phyloP scores from a whole-genome alignment of 2,329 filamentous ascomycete species.

The Pseudocercospora musae region DNA sequence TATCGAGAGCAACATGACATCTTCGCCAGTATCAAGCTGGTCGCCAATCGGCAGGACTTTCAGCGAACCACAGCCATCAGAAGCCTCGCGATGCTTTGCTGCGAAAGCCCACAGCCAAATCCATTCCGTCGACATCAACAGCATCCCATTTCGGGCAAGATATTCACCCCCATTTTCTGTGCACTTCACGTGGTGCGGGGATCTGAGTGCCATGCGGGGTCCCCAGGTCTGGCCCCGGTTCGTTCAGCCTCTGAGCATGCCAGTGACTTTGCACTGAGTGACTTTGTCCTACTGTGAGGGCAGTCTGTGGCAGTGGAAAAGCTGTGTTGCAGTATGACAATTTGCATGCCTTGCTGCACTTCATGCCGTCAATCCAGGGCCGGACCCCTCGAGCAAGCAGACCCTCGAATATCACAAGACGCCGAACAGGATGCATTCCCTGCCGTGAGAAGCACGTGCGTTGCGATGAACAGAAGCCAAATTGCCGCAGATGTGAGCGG shows the following conservation, averaged over 20 bases:
- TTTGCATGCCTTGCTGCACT: background rate
- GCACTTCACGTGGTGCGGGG: background rate
- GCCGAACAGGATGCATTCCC: slow-evolving; percentile 15
- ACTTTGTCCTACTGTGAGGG: background rate
- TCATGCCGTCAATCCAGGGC: background rate
- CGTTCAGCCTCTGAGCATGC: background rate
- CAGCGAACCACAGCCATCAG: background rate
- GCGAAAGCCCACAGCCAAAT: background rate
- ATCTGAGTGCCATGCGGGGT: background rate
- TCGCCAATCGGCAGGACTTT: background rate
- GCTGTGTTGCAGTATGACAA: background rate
- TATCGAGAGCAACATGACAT: background rate
- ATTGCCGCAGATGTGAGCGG: slow-evolving; percentile 11
- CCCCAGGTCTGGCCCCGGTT: background rate
- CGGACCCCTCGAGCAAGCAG: background rate
- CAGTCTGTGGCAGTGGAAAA: background rate
- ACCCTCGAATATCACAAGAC: slow-evolving; percentile 12
- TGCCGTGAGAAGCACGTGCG: slow-evolving; percentile 15
- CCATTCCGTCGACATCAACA: background rate
- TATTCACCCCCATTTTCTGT: background rate
- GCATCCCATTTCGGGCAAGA: background rate
- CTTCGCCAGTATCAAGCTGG: background rate
- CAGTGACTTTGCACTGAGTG: background rate
- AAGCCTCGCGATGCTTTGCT: background rate
- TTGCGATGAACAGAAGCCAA: slow-evolving; percentile 15